Conservation (phyloP, 352 stramenopile genomes). For the Phytopythium ostracodes region DNA sequence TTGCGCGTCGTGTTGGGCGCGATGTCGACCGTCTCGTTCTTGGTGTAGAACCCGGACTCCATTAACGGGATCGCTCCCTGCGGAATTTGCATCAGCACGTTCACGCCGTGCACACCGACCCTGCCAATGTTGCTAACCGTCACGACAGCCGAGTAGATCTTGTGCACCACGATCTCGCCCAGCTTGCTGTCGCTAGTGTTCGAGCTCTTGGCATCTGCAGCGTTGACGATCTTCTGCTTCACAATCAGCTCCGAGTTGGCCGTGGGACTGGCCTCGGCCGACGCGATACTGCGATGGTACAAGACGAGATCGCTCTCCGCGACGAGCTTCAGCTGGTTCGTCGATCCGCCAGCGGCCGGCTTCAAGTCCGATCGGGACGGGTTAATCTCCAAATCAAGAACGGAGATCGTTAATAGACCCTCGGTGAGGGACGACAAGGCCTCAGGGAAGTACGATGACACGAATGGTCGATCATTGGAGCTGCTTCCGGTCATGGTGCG, state of each 20-base stretch:
- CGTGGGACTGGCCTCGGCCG: conserved; percentile 13
- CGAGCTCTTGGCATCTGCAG: conserved; percentile 10
- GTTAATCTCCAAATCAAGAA: conserved; percentile 40
- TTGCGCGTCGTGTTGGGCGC: conserved; percentile 34
- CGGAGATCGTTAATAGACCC: conserved; percentile 44
- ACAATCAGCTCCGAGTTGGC: conserved; percentile 43
- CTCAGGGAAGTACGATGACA: conserved; percentile 57
- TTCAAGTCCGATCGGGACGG: conserved; percentile 14
- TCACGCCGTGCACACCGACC: conserved; percentile 21
- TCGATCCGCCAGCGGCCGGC: conserved; percentile 7
- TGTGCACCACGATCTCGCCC: conserved; percentile 46
- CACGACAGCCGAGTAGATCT: conserved; percentile 42
- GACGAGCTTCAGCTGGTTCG: conserved; percentile 15
- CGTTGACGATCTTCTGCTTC: conserved; percentile 40
- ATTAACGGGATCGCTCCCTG: conserved; percentile 43
- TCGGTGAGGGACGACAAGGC: conserved; percentile 40
- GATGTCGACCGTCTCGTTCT: conserved; percentile 33
- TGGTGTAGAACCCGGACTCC: conserved; percentile 39
- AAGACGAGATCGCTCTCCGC: conserved; percentile 28
- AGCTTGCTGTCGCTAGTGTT: conserved; percentile 10
- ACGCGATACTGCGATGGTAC: conserved; percentile 46
- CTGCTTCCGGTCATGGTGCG: neutral
- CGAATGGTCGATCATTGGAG: conserved; percentile 18
- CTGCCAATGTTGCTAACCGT: conserved; percentile 57
- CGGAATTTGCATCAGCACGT: conserved; percentile 65